Base-by-base conservation (phyloP, 2,329 filamentous ascomycete genomes). In the Aspergillus brasiliensis region DNA sequence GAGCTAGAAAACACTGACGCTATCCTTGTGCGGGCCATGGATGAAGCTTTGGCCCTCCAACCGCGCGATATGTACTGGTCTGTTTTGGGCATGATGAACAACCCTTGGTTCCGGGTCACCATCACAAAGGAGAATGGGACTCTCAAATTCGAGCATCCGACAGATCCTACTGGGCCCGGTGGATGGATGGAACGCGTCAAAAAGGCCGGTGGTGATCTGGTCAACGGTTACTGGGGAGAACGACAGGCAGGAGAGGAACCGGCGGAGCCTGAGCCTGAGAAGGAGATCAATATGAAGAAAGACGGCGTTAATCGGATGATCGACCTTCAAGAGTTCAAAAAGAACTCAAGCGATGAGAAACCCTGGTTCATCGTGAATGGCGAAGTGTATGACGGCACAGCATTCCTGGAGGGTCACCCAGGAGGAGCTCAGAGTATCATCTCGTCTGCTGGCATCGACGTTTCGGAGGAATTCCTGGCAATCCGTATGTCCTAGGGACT, bases 1-100 rank as follows among this genome's bases (percentile, higher is more conserved):
- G 86, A 90, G 23, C 79, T 97, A 15, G 79, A 80, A 42, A 77
- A 77, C 2, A 84, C 90, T 0, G 84, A 87, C 46, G 91, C 92
- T 68, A 86, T 97, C 38, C 83, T 96, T 70, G 87, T 96, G 5
- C 84, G 93, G 47, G 89, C 89, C 4, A 96, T 97, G 92, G 93
- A 97, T 67, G 93, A 97, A 65, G 85, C 88, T 57, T 89, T 97
- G 86, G 91, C 90, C 75, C 81, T 91, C 0, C 92, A 96, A 73
- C 93, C 93, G 4, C 84, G 91, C 62, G 93, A 97, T 69, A 95
- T 97, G 91, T 97, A 97, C 78, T 97, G 93, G 93, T 92, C 87
- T 61, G 92, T 96, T 2, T 79, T 97, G 40, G 92, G 93, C 0
- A 97, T 97, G 93, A 97, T 97, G 93, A 97, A 97, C 77, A 97